phyloP scores from a whole-genome alignment of 768 basidiomycete species.

The Kwoniella mangroviensis region DNA sequence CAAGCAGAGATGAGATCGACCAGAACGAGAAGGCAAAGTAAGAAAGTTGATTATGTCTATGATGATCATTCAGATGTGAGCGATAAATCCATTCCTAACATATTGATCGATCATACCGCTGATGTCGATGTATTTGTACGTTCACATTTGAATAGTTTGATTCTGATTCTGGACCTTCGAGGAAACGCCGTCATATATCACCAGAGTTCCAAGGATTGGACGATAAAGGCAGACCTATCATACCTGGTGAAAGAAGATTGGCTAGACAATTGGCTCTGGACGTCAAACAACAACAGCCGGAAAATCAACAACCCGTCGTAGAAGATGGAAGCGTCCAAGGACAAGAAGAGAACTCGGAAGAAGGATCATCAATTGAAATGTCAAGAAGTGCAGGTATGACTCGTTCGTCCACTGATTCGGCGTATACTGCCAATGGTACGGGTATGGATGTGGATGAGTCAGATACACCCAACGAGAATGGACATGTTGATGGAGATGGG shows the following conservation, averaged over 20 bases:
- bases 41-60: constrained; percentile 45
- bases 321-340: background rate
- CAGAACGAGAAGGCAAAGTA: constrained; percentile 39
- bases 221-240: constrained; percentile 22
- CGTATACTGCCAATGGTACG: background rate
- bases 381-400: background rate
- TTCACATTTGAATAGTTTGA: constrained; percentile 9
- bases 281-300: background rate
- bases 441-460: background rate
- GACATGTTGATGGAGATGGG: constrained; percentile 1
- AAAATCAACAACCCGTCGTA: constrained; percentile 1
- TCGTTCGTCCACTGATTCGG: background rate
- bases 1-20: constrained; percentile 43
- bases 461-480: background rate
- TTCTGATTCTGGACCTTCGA: constrained; percentile 20
- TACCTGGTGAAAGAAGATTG: constrained; percentile 47
- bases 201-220: constrained; percentile 16
- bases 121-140: too few species aligned
- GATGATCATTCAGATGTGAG: constrained; percentile 33
- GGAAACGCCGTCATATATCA: constrained; percentile 3
- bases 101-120: too few species aligned
- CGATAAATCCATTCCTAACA: background rate
- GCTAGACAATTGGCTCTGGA: constrained; percentile 18
- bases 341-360: background rate
- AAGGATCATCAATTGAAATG: background rate